Percentiles rank a stretch among this genome's conserved stretches.
Evolutionary conservation across 768 basidiomycete genomes (phyloP).

Genomic region (Lactifluus echinatus): DNA sequence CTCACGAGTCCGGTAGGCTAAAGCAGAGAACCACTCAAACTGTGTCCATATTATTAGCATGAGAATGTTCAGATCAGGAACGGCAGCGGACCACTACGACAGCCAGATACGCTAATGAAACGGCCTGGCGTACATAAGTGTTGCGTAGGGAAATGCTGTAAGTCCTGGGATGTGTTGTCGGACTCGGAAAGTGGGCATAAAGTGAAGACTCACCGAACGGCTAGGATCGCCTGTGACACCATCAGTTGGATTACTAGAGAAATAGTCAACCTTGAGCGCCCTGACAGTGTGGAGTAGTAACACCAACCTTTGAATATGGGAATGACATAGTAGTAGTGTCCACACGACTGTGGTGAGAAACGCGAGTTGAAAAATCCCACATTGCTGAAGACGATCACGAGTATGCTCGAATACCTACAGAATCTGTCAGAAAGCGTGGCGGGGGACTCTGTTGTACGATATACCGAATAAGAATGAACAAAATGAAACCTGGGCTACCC

Average conservation of each 20-base stretch:
- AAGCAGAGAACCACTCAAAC: constrained; percentile 52
- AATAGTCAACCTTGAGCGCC: neutral
- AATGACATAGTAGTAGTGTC: constrained; percentile 40
- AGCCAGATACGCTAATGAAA: constrained; percentile 34
- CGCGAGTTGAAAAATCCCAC: constrained; percentile 48
- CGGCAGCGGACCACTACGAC: constrained; percentile 34
- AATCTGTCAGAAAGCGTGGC: neutral
- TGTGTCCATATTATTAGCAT: neutral
- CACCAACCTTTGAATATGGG: constrained; percentile 53
- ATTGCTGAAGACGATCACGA: constrained; percentile 43
- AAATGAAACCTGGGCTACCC: neutral
- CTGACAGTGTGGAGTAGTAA: neutral
- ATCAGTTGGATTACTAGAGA: constrained; percentile 50
- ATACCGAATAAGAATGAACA: constrained; percentile 11
- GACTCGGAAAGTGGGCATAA: neutral
- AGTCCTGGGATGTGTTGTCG: constrained; percentile 31
- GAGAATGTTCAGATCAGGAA: constrained; percentile 17
- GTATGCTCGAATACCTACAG: constrained; percentile 37
- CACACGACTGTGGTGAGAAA: constrained; percentile 43
- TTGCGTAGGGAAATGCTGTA: constrained; percentile 48
- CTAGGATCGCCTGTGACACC: too few species aligned
- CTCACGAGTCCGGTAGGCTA: constrained; percentile 44
- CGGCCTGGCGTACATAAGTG: constrained; percentile 30
- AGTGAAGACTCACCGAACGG: constrained; percentile 37
- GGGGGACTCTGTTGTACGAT: neutral